Conservation (phyloP, 163 green algal genomes). For the Chloromonas sp. region DNA sequence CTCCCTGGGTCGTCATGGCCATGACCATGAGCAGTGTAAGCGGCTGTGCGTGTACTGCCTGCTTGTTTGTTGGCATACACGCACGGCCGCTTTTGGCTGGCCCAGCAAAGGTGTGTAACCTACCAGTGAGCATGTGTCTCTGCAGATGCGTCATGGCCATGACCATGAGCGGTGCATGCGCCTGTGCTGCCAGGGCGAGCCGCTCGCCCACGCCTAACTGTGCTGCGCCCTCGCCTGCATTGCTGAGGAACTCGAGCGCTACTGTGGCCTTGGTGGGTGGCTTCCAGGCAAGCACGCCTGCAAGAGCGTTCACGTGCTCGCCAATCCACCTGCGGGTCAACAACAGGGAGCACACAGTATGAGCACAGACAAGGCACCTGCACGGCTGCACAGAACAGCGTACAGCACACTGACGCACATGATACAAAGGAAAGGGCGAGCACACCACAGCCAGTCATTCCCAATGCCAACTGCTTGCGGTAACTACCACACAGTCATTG, state of each 20-base stretch:
- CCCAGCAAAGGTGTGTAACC: background rate
- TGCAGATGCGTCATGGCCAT: constrained; percentile 51
- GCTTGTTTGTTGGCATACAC: too few species aligned
- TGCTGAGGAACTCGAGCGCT: constrained; percentile 4
- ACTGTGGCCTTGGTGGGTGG: constrained; percentile 5
- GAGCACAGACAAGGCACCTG: background rate
- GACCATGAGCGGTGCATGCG: constrained; percentile 44
- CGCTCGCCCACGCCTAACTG: constrained; percentile 8
- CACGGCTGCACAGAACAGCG: too few species aligned
- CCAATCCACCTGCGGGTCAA: constrained; percentile 58
- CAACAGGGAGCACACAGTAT: background rate
- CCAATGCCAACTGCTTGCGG: too few species aligned
- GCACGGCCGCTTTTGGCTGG: too few species aligned
- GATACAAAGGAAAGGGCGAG: too few species aligned
- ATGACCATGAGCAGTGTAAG: constrained; percentile 45
- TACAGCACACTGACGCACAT: too few species aligned
- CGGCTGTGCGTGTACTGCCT: constrained; percentile 4
- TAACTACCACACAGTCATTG: too few species aligned
- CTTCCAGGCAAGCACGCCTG: constrained; percentile 41
- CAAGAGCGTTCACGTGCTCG: constrained; percentile 58
- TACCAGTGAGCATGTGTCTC: constrained; percentile 35
- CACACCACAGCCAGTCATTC: too few species aligned
- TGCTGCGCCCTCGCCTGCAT: background rate
- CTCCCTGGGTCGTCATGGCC: constrained; percentile 17
- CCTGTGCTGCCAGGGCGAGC: constrained; percentile 33